Percentiles rank a stretch among this genome's conserved stretches.
Conservation (phyloP, 345 rosid genomes). For the Gossypium turneri region DNA sequence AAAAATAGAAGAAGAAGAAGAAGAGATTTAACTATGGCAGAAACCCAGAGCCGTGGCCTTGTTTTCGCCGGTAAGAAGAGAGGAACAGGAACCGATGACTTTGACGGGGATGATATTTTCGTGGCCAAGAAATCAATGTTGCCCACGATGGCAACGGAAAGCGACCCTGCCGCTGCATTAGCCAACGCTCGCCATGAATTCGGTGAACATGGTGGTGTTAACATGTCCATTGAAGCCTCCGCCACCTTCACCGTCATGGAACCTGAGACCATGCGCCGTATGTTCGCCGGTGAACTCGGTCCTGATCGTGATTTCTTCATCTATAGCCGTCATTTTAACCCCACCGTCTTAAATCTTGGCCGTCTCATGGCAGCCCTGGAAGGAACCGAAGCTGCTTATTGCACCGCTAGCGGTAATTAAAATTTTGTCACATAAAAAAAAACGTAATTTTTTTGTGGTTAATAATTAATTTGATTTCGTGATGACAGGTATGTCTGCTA, state of each 20-base stretch:
- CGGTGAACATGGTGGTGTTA: conserved; percentile 97
- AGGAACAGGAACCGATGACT: conserved; percentile 35
- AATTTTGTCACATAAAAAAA: background rate
- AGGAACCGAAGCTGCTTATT: conserved; percentile 95
- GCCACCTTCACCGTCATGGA: conserved; percentile 99
- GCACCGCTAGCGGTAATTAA: conserved; percentile 84
- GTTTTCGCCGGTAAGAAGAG: conserved; percentile 51
- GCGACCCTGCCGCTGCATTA: conserved; percentile 74
- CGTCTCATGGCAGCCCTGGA: conserved; percentile 98
- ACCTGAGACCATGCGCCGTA: conserved; percentile 85
- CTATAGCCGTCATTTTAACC: conserved; percentile 97
- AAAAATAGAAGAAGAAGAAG: rapidly evolving
- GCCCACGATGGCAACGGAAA: conserved; percentile 25
- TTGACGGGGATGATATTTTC: conserved; percentile 31
- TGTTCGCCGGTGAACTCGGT: conserved; percentile 94
- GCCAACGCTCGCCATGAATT: conserved; percentile 82
- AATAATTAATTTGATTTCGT: background rate
- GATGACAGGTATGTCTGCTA: conserved; percentile 85
- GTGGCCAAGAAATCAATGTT: conserved; percentile 46
- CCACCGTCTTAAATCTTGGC: conserved; percentile 85
- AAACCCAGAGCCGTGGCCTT: conserved; percentile 27
- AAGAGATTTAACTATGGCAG: conserved; percentile 32
- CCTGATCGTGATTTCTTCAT: conserved; percentile 92
- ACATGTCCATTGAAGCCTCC: conserved; percentile 99
- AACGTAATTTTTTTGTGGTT: background rate